Percentiles rank a stretch among this genome's conserved stretches.
Evolutionary conservation across 306 rosid species (phyloP).

Genomic region (Lupinus albus): DNA sequence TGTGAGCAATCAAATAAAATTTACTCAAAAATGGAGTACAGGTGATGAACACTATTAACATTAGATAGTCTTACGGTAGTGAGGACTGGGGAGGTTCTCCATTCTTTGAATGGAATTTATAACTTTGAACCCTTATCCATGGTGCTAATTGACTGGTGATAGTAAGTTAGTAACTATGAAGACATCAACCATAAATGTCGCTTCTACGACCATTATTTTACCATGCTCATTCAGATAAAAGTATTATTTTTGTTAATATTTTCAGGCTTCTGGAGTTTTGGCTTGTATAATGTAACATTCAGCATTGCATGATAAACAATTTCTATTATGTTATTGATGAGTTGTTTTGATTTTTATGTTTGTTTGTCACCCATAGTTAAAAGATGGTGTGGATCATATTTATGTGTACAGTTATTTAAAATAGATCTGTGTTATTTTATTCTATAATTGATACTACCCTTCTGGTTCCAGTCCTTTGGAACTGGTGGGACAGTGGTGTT

Average conservation of each 20-base stretch:
- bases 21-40: slow-evolving; percentile 10
- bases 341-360: neutral
- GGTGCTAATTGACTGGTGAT: neutral
- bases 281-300: neutral
- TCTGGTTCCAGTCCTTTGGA: neutral
- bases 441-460: neutral
- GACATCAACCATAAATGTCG: slow-evolving; percentile 13
- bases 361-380: neutral
- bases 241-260: neutral
- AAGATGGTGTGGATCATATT: neutral
- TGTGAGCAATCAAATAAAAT: slow-evolving; percentile 25
- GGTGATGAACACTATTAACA: slow-evolving; percentile 3
- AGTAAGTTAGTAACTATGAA: slow-evolving; percentile 3
- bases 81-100: slow-evolving; percentile 1
- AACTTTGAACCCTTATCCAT: neutral
- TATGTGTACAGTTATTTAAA: neutral
- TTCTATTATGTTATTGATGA: neutral
- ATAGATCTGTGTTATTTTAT: neutral
- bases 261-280: neutral
- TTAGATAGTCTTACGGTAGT: neutral
- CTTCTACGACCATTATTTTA: neutral
- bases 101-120: neutral
- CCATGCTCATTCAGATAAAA: slow-evolving; percentile 1
- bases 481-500: neutral
- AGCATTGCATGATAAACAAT: slow-evolving; percentile 14